phyloP scores from a whole-genome alignment of 495 filamentous ascomycete species.

The Penicillium samsonianum region DNA sequence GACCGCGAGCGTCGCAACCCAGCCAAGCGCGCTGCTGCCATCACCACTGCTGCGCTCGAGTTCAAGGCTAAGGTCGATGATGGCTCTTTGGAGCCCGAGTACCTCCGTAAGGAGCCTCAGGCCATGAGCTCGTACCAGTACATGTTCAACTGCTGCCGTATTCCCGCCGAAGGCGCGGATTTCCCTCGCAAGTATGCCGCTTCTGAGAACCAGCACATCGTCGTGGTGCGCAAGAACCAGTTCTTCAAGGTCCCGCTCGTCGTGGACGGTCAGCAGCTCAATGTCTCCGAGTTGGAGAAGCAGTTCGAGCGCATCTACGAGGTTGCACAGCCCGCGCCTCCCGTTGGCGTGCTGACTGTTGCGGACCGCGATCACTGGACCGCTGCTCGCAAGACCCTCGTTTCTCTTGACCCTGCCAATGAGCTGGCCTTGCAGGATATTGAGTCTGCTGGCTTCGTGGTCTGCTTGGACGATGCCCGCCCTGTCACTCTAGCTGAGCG shows the following conservation, averaged over 20 bases:
- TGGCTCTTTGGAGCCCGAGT: slow-evolving; percentile 89
- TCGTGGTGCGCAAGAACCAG: slow-evolving; percentile 91
- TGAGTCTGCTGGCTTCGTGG: slow-evolving; percentile 86
- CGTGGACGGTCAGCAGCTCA: slow-evolving; percentile 78
- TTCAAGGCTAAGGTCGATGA: slow-evolving; percentile 92
- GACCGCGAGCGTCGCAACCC: slow-evolving; percentile 86
- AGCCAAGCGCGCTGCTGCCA: slow-evolving; percentile 87
- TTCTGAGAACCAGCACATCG: slow-evolving; percentile 76
- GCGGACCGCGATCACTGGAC: slow-evolving; percentile 95
- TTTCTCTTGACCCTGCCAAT: slow-evolving; percentile 75
- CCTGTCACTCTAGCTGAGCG: slow-evolving; percentile 96
- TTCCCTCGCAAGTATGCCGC: slow-evolving; percentile 78
- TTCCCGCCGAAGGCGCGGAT: slow-evolving; percentile 81
- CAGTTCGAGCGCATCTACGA: slow-evolving; percentile 87
- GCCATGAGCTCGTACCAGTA: slow-evolving; percentile 97
- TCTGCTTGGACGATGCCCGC: slow-evolving; percentile 91
- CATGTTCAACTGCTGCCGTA: slow-evolving; percentile 96
- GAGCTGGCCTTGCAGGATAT: slow-evolving; percentile 73
- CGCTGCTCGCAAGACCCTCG: slow-evolving; percentile 74
- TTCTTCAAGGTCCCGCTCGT: slow-evolving; percentile 87
- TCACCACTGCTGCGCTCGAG: slow-evolving; percentile 79
- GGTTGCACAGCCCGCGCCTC: slow-evolving; percentile 64
- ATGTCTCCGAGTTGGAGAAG: slow-evolving; percentile 79
- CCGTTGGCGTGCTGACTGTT: slow-evolving; percentile 82
- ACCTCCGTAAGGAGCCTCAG: slow-evolving; percentile 93